phyloP scores from a whole-genome alignment of 345 rosid species.

The Psidium guajava region DNA sequence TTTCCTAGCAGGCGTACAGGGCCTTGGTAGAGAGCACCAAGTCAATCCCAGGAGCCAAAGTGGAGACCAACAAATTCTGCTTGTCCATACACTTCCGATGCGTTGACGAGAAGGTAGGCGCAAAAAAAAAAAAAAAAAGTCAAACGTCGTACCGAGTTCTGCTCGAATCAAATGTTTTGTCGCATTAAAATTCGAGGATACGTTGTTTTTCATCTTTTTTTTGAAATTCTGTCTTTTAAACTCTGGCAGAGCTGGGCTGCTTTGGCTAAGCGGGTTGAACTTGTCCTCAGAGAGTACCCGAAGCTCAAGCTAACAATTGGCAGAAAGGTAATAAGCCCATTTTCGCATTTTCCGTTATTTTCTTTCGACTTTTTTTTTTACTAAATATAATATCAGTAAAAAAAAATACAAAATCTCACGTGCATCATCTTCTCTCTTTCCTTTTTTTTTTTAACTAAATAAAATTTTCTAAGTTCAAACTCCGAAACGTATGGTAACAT shows the following conservation, averaged over 20 bases:
- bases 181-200: background rate
- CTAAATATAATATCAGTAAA: background rate
- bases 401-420: background rate
- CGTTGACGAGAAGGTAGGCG: slow-evolving; percentile 70
- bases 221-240: background rate
- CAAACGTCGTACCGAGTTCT: background rate
- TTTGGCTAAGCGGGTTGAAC: slow-evolving; percentile 51
- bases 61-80: slow-evolving; percentile 95
- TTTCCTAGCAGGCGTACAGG: slow-evolving; percentile 31
- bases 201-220: background rate
- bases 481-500: background rate
- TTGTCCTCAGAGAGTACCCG: slow-evolving; percentile 57
- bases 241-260: slow-evolving; percentile 51
- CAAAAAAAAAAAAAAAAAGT: background rate
- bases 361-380: too few relatives aligned
- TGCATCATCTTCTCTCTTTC: background rate
- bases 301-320: slow-evolving; percentile 64
- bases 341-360: background rate
- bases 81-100: slow-evolving; percentile 86
- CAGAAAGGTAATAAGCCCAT: slow-evolving; percentile 46
- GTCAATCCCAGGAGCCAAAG: slow-evolving; percentile 59
- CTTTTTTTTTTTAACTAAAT: background rate
- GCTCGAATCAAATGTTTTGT: background rate
- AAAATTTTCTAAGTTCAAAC: background rate
- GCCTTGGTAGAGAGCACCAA: slow-evolving; percentile 52